Evolutionary conservation across 495 filamentous ascomycete species (phyloP), one percentile per base, ranked within the genome.

Genomic region (Neurospora hispaniola): DNA sequence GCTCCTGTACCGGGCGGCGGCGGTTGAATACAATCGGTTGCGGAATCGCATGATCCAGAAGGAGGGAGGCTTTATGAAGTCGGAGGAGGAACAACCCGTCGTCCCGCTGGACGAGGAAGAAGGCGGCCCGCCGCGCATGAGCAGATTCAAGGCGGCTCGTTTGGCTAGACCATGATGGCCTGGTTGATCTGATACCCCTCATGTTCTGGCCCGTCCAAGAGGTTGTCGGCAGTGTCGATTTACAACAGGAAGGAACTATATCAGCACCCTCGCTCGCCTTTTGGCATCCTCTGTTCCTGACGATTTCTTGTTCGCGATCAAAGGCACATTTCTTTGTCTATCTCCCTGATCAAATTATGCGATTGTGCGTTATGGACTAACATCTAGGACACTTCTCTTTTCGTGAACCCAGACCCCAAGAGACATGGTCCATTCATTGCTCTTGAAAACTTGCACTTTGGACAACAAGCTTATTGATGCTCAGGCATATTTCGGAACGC

Each of bases 131-230:
- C 91, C 87, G 79, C 91, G 90, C 75, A 83, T 97, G 73, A 98
- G 95, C 85, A 87, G 92, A 73, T 99, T 98, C 82, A 96, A 90
- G 81, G 93, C 94, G 71, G 93, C 96, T 7, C 88, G 93, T 70
- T 79, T 97, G 79, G 85, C 84, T 69, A 86, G 81, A 74, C 75
- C 75, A 9, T 78, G 71, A 75, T 73, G 75, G 69, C 72, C 42
- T 31, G 41, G 54, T 66, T 66, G 54, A 38, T 7, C 8, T 71
- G 69, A 46, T 72, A 42, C 48, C 41, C 35, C 38, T 39, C 20
- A 59, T 44, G 16, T 62, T 39, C 10, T 27, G 54, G 59, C 42
- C 54, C 62, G 31, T n/a, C 38, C 38, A 46, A 72, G 68, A 59
- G 73, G 70, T 40, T 75, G 69, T 73, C 62, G 44, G 54, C 39